phyloP scores from a whole-genome alignment of 805 yeast species.

The Hanseniaspora clermontiae region DNA sequence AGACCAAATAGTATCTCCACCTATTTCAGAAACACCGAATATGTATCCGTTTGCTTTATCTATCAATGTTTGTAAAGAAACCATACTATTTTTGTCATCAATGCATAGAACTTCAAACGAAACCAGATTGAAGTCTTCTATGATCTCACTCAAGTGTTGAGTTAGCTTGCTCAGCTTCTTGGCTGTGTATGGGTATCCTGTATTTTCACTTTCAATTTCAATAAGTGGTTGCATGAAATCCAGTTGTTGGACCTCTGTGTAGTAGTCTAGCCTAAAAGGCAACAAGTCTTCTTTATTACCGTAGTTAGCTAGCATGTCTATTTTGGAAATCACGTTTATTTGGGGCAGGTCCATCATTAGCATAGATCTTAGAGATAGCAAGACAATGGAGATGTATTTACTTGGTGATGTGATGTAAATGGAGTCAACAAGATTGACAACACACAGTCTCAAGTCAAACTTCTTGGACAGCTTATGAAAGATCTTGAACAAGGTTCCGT shows the following conservation, averaged over 20 bases:
- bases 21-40: conserved; percentile 84
- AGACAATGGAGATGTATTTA: conserved; percentile 68
- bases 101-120: conserved; percentile 80
- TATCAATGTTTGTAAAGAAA: conserved; percentile 55
- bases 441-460: conserved; percentile 62
- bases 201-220: conserved; percentile 51
- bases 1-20: conserved; percentile 98
- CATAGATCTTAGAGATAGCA: conserved; percentile 82
- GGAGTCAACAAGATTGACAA: conserved; percentile 76
- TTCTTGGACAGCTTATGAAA: conserved; percentile 52
- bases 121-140: conserved; percentile 77
- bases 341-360: conserved; percentile 86
- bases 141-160: conserved; percentile 63
- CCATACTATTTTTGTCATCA: conserved; percentile 89
- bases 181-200: conserved; percentile 36
- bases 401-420: conserved; percentile 74
- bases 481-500: conserved; percentile 55
- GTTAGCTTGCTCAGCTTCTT: conserved; percentile 55
- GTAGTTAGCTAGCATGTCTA: conserved; percentile 64
- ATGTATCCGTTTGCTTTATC: conserved; percentile 91
- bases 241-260: conserved; percentile 85
- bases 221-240: conserved; percentile 52
- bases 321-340: conserved; percentile 80
- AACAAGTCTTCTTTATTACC: conserved; percentile 39
- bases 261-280: conserved; percentile 72